Conservation (phyloP, 2,329 filamentous ascomycete species). For the Trichoderma asperellum region DNA sequence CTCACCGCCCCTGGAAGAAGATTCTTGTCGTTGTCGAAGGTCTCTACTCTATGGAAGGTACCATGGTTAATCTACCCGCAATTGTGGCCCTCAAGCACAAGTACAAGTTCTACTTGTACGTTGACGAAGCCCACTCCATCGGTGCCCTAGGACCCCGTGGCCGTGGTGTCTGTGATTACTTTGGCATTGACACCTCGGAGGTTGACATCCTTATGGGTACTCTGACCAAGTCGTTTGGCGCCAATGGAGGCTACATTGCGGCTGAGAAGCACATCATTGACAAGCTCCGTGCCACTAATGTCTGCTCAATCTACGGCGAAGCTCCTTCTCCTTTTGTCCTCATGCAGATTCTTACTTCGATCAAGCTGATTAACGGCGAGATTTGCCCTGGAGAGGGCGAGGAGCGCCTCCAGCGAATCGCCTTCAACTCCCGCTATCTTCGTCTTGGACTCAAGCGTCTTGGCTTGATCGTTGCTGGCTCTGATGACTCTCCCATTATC, state of each 20-base stretch:
- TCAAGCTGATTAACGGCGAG: slow-evolving; percentile 88
- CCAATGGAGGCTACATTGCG: slow-evolving; percentile 94
- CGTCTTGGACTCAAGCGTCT: slow-evolving; percentile 95
- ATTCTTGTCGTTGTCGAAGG: slow-evolving; percentile 95
- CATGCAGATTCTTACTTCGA: slow-evolving; percentile 84
- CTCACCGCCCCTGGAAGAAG: slow-evolving; percentile 99
- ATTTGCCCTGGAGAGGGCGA: slow-evolving; percentile 88
- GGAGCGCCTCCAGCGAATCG: slow-evolving; percentile 91
- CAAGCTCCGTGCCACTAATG: slow-evolving; percentile 84
- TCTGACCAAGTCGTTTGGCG: slow-evolving; percentile 96
- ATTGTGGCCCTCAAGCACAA: slow-evolving; percentile 84
- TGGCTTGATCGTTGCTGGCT: slow-evolving; percentile 94
- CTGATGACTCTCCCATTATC: slow-evolving; percentile 97
- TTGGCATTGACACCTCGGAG: slow-evolving; percentile 82
- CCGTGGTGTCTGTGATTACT: slow-evolving; percentile 96
- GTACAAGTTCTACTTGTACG: slow-evolving; percentile 96
- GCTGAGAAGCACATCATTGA: slow-evolving; percentile 90
- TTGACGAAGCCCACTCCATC: slow-evolving; percentile 96
- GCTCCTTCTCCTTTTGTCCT: slow-evolving; percentile 85
- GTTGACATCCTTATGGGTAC: slow-evolving; percentile 98
- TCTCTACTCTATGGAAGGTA: slow-evolving; percentile 98
- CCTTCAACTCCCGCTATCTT: slow-evolving; percentile 98
- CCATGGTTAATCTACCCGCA: slow-evolving; percentile 96
- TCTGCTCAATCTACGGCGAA: slow-evolving; percentile 85
- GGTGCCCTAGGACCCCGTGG: slow-evolving; percentile 88